Evolutionary conservation across 2,329 filamentous ascomycete genomes (phyloP), one percentile per base, ranked within the genome.

Genomic region (Moelleriella libera): DNA sequence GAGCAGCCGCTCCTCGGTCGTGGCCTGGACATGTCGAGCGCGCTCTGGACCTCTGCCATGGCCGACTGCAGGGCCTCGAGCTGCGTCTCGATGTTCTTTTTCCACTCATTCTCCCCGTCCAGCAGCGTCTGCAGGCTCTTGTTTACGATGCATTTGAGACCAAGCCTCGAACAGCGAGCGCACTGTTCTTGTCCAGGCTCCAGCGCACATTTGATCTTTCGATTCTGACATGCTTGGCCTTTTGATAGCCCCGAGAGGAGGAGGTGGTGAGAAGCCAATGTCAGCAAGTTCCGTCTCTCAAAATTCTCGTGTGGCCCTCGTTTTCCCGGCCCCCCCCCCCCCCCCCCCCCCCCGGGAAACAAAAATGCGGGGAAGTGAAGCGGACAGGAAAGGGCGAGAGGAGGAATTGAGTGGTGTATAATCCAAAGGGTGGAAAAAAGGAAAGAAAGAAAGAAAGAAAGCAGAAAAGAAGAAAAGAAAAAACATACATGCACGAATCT

Each of bases 131-230:
- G 74, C 21, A 74, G 67, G 54, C 72, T 75, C 57, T 75, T 72
- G 54, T 76, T 76, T 34, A 75, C 68, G 7, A 74, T 63, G 53
- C 73, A 76, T 50, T 70, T 68, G 41, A 75, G 62, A 8, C 70
- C 68, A 29, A 70, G 68, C 41, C 70, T 68, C 32, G 63, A 56
- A 53, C 74, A 76, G 53, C 74, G 67, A 7, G 64, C 65, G 56
- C 73, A 76, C 48, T 63, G 66, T 6, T 61, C 54, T 50, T 70
- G 63, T 6, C 69, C 70, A 32, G 53, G 51, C 48, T 68, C 64
- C 52, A 75, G 67, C 49, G 72, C 68, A 55, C 74, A 77, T 54
- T 72, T 71, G 53, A 77, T 75, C 56, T 77, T 77, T 53, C 74
- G 70, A 28, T 65, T 66, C 52, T 74, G 72, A 50, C 72, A 75